Base-by-base conservation (phyloP, 2,329 filamentous ascomycete species). In the Chaetothyriales sp. region DNA sequence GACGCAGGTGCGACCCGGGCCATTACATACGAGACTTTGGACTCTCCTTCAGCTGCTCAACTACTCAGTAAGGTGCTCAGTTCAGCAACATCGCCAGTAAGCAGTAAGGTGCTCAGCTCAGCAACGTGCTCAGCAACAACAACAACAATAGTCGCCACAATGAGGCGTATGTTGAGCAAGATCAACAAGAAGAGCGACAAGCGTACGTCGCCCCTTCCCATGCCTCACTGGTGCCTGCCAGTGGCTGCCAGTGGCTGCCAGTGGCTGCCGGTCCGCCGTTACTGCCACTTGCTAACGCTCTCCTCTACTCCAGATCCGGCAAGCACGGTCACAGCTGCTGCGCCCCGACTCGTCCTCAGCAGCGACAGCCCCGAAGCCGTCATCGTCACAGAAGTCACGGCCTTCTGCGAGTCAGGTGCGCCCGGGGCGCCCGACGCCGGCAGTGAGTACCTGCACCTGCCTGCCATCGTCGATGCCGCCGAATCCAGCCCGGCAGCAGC, bases 401-500 rank as follows among this genome's bases (percentile, higher is more conserved):
- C 80, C 45, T 94, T 94, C 66, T 94, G 87, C 74, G 84, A 90
- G 69, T 83, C 85, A 48, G 81, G 79, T 56, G 61, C 57, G 3
- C 60, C 60, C 28, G 75, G 77, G 49, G 72, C 77, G 52, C 77
- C 78, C 63, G 70, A 73, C 58, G 68, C 75, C 60, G 86, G 83
- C 64, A 86, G 94, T 67, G 92, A 97, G 72, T 89, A 94, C 57
- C 82, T 95, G 54, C 87, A 89, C 65, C 83, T 97, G 37, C 92
- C 92, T 7, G 80, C 83, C 54, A 95, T 98, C 60, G 92, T 98
- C 71, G 92, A 97, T 64, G 81, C 85, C 49, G 89, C 89, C 73
- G 92, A 97, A 67, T 95, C 89, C 25, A 94, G 87, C 46, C 90
- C 92, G 7, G 73, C 75, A 46, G 92, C 92, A 5, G 89, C 90